phyloP scores from a whole-genome alignment of 2,329 filamentous ascomycete genomes.

The Malbranchea zuffiana region DNA sequence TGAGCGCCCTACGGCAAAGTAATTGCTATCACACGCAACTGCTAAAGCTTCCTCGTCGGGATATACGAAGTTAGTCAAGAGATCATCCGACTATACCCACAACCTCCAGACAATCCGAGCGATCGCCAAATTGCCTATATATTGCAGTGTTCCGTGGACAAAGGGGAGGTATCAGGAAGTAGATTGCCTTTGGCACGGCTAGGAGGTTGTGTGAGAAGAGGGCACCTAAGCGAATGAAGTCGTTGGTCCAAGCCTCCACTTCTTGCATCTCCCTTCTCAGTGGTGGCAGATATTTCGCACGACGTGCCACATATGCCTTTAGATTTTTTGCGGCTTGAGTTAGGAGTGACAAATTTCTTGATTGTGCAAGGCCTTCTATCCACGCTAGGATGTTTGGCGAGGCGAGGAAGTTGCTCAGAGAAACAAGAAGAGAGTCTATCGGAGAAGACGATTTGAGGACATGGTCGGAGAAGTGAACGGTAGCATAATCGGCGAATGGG shows the following conservation, averaged over 20 bases:
- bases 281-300: slow-evolving; percentile 16
- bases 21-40: slow-evolving; percentile 13
- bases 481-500: slow-evolving; percentile 22
- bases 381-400: slow-evolving; percentile 26
- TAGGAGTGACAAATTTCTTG: slow-evolving; percentile 8
- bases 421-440: not conserved
- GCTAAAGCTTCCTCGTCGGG: slow-evolving; percentile 6
- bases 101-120: slow-evolving; percentile 14
- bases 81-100: slow-evolving; percentile 22
- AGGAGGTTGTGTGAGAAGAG: slow-evolving; percentile 25
- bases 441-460: slow-evolving; percentile 18
- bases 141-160: slow-evolving; percentile 21
- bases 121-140: slow-evolving; percentile 15
- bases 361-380: slow-evolving; percentile 21
- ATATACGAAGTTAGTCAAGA: slow-evolving; percentile 17
- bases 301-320: slow-evolving; percentile 10
- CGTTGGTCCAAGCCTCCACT: slow-evolving; percentile 24
- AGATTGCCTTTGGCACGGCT: slow-evolving; percentile 25
- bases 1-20: slow-evolving; percentile 16
- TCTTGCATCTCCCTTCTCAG: slow-evolving; percentile 17
- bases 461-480: slow-evolving; percentile 25
- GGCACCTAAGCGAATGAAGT: slow-evolving; percentile 24
- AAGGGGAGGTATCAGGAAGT: slow-evolving; percentile 27
- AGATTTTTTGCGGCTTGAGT: slow-evolving; percentile 13
- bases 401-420: slow-evolving; percentile 22